Percentiles rank a stretch among this genome's conserved stretches.
Evolutionary conservation across 495 filamentous ascomycete species (phyloP).

Genomic region (Xylaria castorea): DNA sequence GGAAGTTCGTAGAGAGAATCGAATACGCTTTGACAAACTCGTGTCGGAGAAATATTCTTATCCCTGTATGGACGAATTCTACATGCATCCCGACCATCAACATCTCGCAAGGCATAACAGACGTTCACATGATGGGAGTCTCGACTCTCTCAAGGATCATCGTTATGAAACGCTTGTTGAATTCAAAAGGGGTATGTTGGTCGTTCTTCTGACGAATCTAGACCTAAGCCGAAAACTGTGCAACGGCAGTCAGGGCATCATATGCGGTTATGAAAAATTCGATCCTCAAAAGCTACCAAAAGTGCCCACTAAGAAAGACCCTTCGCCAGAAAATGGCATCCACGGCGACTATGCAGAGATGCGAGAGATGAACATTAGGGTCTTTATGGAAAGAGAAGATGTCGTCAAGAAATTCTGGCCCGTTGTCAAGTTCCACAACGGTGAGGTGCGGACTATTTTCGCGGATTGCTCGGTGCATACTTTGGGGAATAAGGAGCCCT

Average conservation of each 20-base stretch:
- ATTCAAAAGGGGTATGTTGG: slow-evolving; percentile 86
- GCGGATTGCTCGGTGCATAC: slow-evolving; percentile 56
- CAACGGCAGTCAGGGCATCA: slow-evolving; percentile 87
- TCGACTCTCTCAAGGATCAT: slow-evolving; percentile 67
- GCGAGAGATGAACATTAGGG: slow-evolving; percentile 40
- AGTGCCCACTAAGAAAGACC: slow-evolving; percentile 29
- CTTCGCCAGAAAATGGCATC: slow-evolving; percentile 23
- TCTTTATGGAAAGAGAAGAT: slow-evolving; percentile 38
- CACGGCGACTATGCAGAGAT: slow-evolving; percentile 52
- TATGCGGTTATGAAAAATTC: slow-evolving; percentile 76
- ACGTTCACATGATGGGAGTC: slow-evolving; percentile 65
- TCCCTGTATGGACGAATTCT: slow-evolving; percentile 76
- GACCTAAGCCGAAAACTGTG: slow-evolving; percentile 74
- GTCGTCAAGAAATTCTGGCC: slow-evolving; percentile 62
- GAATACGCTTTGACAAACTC: slow-evolving; percentile 45
- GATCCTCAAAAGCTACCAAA: slow-evolving; percentile 63
- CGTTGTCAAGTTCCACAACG: slow-evolving; percentile 72
- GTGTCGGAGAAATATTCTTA: slow-evolving; percentile 58
- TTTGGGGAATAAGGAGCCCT: slow-evolving; percentile 53
- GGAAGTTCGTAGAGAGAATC: slow-evolving; percentile 51
- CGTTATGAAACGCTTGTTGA: slow-evolving; percentile 55
- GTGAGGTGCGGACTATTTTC: slow-evolving; percentile 46
- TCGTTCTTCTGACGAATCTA: slow-evolving; percentile 95
- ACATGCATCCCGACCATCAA: slow-evolving; percentile 60
- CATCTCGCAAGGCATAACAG: slow-evolving; percentile 64